phyloP scores from a whole-genome alignment of 2,329 filamentous ascomycete species.

The Fusarium piperis region DNA sequence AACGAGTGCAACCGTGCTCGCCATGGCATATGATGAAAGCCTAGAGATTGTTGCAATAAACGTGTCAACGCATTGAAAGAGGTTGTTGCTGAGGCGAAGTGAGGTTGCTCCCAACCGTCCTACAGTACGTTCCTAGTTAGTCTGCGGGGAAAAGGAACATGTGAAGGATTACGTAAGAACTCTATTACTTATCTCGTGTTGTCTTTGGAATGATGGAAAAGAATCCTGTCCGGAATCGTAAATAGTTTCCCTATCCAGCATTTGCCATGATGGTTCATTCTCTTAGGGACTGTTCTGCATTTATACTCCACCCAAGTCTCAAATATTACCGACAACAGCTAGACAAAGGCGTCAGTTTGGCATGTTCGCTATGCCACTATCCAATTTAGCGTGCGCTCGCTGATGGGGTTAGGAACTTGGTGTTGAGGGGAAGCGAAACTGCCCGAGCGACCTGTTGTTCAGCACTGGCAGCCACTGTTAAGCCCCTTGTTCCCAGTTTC shows the following conservation, averaged over 20 bases:
- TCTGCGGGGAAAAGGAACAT: neutral
- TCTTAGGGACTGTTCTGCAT: neutral
- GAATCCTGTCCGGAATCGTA: neutral
- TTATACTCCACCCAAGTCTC: neutral
- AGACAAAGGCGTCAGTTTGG: neutral
- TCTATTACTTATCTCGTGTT: neutral
- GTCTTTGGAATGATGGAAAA: neutral
- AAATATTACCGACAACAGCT: neutral
- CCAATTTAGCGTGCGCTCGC: neutral
- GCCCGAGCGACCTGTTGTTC: neutral
- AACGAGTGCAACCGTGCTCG: neutral
- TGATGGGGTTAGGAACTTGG: neutral
- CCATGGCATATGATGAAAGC: neutral
- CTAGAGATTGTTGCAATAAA: neutral
- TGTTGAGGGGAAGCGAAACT: neutral
- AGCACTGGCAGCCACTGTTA: neutral
- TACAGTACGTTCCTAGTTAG: neutral
- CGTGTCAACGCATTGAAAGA: neutral
- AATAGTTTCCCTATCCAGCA: neutral
- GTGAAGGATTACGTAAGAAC: neutral
- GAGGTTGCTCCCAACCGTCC: neutral
- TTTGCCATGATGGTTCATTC: neutral
- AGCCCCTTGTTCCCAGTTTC: neutral
- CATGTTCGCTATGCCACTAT: neutral
- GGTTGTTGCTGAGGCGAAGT: neutral